phyloP scores from a whole-genome alignment of 768 basidiomycete genomes.

The Agaricus blazei region DNA sequence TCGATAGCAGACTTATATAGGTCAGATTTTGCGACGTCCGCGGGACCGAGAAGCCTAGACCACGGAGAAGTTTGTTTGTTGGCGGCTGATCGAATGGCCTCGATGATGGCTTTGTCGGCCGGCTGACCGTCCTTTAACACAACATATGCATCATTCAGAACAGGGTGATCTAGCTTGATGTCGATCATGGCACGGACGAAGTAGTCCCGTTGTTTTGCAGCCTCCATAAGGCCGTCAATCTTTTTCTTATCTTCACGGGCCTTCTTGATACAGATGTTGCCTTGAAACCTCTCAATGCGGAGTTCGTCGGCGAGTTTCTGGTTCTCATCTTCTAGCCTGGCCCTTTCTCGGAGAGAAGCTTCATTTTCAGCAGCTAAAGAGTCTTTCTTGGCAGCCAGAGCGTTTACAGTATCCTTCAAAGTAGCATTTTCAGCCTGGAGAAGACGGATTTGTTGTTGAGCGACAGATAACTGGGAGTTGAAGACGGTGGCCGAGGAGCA shows the following conservation, averaged over 20 bases:
- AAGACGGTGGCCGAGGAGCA: background rate
- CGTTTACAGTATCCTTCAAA: background rate
- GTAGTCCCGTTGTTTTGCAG: slow-evolving; percentile 24
- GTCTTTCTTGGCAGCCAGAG: background rate
- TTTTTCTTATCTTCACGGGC: slow-evolving; percentile 20
- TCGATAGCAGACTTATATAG: slow-evolving; percentile 43
- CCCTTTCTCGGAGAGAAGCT: background rate
- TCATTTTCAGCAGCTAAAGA: background rate
- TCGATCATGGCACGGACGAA: slow-evolving; percentile 34
- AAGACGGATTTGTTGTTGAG: slow-evolving; percentile 1
- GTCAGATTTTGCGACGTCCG: slow-evolving; percentile 31
- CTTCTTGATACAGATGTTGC: background rate
- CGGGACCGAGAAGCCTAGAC: slow-evolving; percentile 32
- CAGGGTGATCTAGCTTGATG: slow-evolving; percentile 26
- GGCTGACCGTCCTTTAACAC: slow-evolving; percentile 24
- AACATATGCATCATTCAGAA: slow-evolving; percentile 24
- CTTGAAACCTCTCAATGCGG: background rate
- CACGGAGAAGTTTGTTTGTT: slow-evolving; percentile 34
- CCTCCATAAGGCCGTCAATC: slow-evolving; percentile 18
- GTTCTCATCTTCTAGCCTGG: background rate
- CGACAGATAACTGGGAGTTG: slow-evolving; percentile 1
- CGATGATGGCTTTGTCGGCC: slow-evolving; percentile 36
- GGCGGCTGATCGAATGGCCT: slow-evolving; percentile 38
- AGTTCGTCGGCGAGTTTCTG: background rate
- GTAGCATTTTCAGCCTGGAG: slow-evolving; percentile 2